Base-by-base conservation (phyloP, 2,329 filamentous ascomycete genomes). In the Mycocentrospora acerina region DNA sequence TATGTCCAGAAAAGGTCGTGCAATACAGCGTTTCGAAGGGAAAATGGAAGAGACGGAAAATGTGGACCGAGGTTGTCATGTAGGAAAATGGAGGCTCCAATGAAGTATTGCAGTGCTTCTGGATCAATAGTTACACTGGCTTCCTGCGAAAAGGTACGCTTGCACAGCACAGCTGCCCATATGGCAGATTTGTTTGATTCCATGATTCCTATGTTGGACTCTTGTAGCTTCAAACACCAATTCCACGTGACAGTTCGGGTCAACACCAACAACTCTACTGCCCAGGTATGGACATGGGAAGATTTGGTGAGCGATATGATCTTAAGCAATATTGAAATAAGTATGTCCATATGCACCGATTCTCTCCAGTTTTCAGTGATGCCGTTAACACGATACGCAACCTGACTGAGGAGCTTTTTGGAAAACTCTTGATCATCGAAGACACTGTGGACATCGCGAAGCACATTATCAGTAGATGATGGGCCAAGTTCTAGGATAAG, bases 361-460 rank as follows among this genome's bases (percentile, higher is more conserved):
- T 86, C 82, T 0, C 81, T 71, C 77, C 80, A 84, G 30, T 80
- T 86, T 0, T 66, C 58, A 0, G 59, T 53, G 6, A 86, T 74
- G 0, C 59, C 53, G 0, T 66, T 52, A 0, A 86, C 40, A 1
- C 72, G 71, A n/a, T 59, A 42, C 1, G 66, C 48, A 0, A 86
- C 53, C 24, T 80, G 72, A 0, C 74, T 59, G 0, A 74, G 29
- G 0, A 86, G 58, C 5, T 62, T 66, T 0, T 46, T 11, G 26
- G 78, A 79, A 42, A 86, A 84, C 0, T 29, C 7, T 0, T 44
- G 3, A n/a, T 84, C 75, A 1, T 44, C 44, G 24, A 86, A 77
- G 0, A 77, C 48, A 0, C 39, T 46, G 51, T 86, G 81, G 0
- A 70, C 55, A 3, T 66, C 55, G 1, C 83, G 71, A 0, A 78